Evolutionary conservation across 1,284 basidiomycete species (phyloP).

Genomic region (Boletus mariae): DNA sequence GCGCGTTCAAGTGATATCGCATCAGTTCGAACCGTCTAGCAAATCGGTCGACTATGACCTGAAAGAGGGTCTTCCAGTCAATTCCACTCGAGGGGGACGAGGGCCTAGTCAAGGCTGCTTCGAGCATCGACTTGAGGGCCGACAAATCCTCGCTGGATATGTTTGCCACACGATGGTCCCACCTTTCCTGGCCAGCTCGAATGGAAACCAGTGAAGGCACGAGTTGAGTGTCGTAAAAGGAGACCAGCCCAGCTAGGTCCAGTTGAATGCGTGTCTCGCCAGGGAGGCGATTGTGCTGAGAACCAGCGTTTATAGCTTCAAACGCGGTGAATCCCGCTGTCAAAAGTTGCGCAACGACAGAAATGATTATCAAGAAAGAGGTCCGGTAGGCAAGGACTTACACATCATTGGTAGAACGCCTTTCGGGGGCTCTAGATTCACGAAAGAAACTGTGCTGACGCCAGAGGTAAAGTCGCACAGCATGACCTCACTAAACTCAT

Average conservation of each 20-base stretch:
- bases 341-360: background rate
- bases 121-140: conserved; percentile 19
- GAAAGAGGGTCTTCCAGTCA: conserved; percentile 43
- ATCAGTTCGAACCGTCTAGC: conserved; percentile 41
- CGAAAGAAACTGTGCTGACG: conserved; percentile 37
- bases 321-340: background rate
- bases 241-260: conserved; percentile 31
- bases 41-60: conserved; percentile 42
- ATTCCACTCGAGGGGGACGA: conserved; percentile 31
- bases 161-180: conserved; percentile 31
- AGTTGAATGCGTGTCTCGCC: conserved; percentile 37
- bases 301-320: conserved; percentile 27
- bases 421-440: conserved; percentile 7
- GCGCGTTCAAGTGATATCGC: conserved; percentile 34
- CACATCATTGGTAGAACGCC: background rate
- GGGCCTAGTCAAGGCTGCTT: conserved; percentile 18
- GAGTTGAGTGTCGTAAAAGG: conserved; percentile 36
- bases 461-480: conserved; percentile 45
- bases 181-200: conserved; percentile 25
- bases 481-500: conserved; percentile 45
- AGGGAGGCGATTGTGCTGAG: conserved; percentile 35
- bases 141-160: conserved; percentile 25
- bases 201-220: conserved; percentile 28
- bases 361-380: background rate
- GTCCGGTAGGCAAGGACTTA: background rate